A percentile compares a stretch with the other conserved stretches of the same genome.
phyloP scores from a whole-genome alignment of 441 rosid genomes.

The Adansonia rubrostipa region DNA sequence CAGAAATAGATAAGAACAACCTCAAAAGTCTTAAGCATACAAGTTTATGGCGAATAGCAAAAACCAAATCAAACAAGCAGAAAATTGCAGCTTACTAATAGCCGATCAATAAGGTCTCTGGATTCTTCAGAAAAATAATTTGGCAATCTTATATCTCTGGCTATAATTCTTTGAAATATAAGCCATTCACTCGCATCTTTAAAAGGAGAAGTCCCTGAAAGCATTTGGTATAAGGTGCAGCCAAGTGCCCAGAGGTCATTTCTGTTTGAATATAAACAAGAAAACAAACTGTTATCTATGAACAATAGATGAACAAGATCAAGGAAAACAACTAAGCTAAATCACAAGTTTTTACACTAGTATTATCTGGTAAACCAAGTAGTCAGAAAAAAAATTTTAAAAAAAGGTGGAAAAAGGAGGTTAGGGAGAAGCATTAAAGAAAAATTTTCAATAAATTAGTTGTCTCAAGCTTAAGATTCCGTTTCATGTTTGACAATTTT shows the following conservation, averaged over 20 bases:
- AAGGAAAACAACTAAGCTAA: constrained; percentile 4
- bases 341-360: constrained; percentile 4
- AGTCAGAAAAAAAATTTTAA: not conserved
- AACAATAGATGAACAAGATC: constrained; percentile 28
- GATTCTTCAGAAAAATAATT: constrained; percentile 91
- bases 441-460: not conserved
- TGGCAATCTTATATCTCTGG: constrained; percentile 93
- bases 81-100: constrained; percentile 64
- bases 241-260: constrained; percentile 99
- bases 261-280: constrained; percentile 64
- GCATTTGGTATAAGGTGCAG: constrained; percentile 99
- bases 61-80: constrained; percentile 20
- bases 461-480: not conserved
- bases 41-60: not conserved
- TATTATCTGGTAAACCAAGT: not conserved
- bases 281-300: constrained; percentile 41
- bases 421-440: not conserved
- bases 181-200: constrained; percentile 99
- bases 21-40: not conserved
- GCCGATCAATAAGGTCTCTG: constrained; percentile 81
- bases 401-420: not conserved
- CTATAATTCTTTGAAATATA: constrained; percentile 95
- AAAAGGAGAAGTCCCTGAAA: constrained; percentile 99
- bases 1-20: not conserved
- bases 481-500: constrained; percentile 6